Evolutionary conservation across 306 rosid species (phyloP), one percentile per base, ranked within the genome.

Genomic region (Sphenostylis stenocarpa): DNA sequence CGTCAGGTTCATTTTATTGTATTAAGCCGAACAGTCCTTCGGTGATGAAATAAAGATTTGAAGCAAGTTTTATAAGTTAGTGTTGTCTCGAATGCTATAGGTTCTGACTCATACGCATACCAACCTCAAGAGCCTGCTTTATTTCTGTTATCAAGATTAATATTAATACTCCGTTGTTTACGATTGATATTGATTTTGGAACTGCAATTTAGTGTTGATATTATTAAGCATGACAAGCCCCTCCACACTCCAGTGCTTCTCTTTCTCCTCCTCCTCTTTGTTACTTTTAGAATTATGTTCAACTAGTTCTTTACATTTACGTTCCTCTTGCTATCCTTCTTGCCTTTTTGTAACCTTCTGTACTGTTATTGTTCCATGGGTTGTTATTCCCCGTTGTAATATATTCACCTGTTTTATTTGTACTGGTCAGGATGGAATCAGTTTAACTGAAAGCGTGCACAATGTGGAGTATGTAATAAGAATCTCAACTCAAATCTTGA

Each of bases 351-450:
- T 41, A 47, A 33, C 52, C 80, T 67, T 67, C 36, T 16, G 44
- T 67, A 44, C 26, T 62, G 33, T 61, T 67, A 38, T 38, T 65
- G 15, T 66, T 79, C 26, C 70, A 39, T 23, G 51, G 43, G 29
- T 75, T 39, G 55, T 20, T 60, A 19, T 67, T 48, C 47, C 72
- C 61, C 39, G 3, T 63, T 13, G 60, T 76, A 33, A 80, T 38
- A 67, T 17, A 36, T 36, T 69, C 56, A 51, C 52, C 57, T 72
- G 63, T 74, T 77, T 78, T 75, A 72, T 68, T 44, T 73, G 21
- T 74, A 36, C 48, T 75, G 44, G 73, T 73, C 91, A 95, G 99
- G 97, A 90, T 73, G 86, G 88, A 70, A 87, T 95, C 86, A 87
- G 84, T 81, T 82, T 92, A 70, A 86, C 81, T 26, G 87, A 89